phyloP scores from a whole-genome alignment of 805 yeast species.

The Zygosaccharomyces pseudorouxii region DNA sequence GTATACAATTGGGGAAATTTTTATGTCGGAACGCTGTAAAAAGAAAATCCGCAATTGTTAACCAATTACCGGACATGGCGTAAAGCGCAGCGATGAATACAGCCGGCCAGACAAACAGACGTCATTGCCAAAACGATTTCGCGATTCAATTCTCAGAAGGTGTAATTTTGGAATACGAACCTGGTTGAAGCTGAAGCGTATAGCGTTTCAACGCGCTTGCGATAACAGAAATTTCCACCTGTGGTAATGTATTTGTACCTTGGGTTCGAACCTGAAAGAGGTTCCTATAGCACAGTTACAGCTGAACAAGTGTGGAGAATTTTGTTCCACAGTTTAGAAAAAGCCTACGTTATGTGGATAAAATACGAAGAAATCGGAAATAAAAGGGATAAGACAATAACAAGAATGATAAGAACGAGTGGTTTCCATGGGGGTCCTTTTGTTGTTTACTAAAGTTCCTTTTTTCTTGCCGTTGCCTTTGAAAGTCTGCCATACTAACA shows the following conservation, averaged over 20 bases:
- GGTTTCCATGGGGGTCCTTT: neutral
- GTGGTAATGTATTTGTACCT: neutral
- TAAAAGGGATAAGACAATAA: neutral
- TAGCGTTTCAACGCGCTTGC: neutral
- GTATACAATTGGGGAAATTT: neutral
- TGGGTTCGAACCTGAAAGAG: neutral
- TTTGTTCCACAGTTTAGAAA: neutral
- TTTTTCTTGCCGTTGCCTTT: neutral
- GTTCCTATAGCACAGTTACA: neutral
- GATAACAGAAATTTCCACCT: neutral
- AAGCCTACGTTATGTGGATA: neutral
- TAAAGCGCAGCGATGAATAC: neutral
- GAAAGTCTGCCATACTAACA: neutral
- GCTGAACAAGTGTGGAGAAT: neutral
- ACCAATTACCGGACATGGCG: neutral
- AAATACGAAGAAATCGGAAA: neutral
- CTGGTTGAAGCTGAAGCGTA: neutral
- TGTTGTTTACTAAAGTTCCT: neutral
- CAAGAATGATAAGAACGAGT: neutral
- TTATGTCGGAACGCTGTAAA: neutral
- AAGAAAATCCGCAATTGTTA: constrained; percentile 4
- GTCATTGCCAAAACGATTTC: neutral
- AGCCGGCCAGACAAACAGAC: neutral
- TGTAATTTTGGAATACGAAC: neutral
- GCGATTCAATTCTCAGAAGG: neutral